Evolutionary conservation across 345 rosid species (phyloP).

Genomic region (Citrus trifoliata): DNA sequence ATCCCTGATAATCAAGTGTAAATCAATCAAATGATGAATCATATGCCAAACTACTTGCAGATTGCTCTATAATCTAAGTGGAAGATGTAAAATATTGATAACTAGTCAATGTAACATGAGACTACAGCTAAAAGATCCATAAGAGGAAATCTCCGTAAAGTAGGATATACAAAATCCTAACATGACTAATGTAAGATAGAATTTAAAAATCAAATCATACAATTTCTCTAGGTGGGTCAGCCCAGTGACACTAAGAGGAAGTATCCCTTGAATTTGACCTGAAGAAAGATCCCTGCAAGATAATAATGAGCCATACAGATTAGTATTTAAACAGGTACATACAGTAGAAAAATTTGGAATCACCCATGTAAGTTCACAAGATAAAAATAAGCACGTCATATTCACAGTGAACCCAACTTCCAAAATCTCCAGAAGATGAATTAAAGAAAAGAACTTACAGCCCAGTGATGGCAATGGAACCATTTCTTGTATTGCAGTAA

Average conservation of each 20-base stretch:
- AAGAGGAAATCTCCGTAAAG: neutral
- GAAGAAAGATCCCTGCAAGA: constrained; percentile 46
- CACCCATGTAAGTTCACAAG: neutral
- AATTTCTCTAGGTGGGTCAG: constrained; percentile 37
- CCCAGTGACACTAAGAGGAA: constrained; percentile 35
- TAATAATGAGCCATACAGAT: neutral
- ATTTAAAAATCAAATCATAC: constrained; percentile 33
- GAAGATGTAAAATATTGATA: neutral
- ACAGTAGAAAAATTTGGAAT: neutral
- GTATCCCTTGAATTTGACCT: constrained; percentile 27
- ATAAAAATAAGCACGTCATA: neutral
- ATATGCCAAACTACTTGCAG: neutral
- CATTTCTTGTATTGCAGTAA: constrained; percentile 31
- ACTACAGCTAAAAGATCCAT: neutral
- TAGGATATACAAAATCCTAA: neutral
- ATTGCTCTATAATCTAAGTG: neutral
- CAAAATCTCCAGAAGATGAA: neutral
- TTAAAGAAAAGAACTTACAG: constrained; percentile 41
- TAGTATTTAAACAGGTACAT: neutral
- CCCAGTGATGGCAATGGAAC: constrained; percentile 31
- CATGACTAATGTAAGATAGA: neutral
- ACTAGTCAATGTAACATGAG: neutral
- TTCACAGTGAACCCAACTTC: neutral
- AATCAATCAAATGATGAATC: neutral
- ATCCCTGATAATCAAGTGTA: constrained; percentile 41